These are phyloP conservation scores for Volvox carteri DNA, from an alignment of 163 green algal genomes.

Conservation along the genomic window DNA sequence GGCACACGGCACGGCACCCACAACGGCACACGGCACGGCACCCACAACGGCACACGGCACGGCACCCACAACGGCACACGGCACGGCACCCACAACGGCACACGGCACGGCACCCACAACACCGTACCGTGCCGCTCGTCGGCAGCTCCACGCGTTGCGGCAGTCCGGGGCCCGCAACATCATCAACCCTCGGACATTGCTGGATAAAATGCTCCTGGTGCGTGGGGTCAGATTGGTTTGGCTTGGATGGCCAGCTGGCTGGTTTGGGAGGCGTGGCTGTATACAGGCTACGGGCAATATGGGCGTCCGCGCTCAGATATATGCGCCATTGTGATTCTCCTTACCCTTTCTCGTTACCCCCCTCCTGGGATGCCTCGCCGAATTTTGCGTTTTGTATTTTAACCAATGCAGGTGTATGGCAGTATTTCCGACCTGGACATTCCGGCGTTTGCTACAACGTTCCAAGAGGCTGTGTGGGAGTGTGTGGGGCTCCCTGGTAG, in stretches of 20 bases:
- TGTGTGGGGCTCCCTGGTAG: neutral
- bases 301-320: neutral
- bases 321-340: neutral
- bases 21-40: too few relatives aligned
- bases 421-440: neutral
- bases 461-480: neutral
- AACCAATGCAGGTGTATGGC: neutral
- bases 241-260: neutral
- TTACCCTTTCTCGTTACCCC: neutral
- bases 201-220: conserved; percentile 50
- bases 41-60: too few relatives aligned
- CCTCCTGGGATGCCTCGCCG: neutral
- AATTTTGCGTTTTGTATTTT: neutral
- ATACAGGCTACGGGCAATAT: neutral
- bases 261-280: neutral
- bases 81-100: too few relatives aligned
- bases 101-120: too few relatives aligned
- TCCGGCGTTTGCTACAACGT: neutral
- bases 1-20: too few relatives aligned
- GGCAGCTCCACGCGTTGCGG: conserved; percentile 12
- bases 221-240: neutral
- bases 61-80: too few relatives aligned
- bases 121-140: neutral
- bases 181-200: conserved; percentile 27
- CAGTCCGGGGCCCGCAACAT: neutral